Conservation (phyloP, 2,329 filamentous ascomycete species). For the Dothidotthia symphoricarpi region DNA sequence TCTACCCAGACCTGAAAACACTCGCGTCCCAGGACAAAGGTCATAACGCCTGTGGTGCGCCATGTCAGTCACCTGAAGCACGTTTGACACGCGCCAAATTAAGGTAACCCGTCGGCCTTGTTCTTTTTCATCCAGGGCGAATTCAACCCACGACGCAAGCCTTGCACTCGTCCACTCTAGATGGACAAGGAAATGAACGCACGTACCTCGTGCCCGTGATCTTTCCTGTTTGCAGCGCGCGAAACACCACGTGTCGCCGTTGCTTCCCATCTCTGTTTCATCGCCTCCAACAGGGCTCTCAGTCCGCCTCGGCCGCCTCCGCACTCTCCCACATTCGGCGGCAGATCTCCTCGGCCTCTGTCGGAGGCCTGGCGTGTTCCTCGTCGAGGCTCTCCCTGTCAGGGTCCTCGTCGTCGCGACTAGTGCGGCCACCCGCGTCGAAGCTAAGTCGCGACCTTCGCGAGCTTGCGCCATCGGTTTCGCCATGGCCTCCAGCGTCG, state of each 20-base stretch:
- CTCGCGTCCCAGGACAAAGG: too few relatives aligned
- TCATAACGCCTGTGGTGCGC: too few relatives aligned
- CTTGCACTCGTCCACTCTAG: too few relatives aligned
- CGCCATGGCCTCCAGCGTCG: constrained; percentile 17
- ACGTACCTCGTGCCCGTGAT: not conserved
- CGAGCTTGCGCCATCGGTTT: constrained; percentile 26
- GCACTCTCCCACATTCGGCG: constrained; percentile 43
- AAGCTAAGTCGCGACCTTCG: constrained; percentile 34
- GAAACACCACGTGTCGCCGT: too few relatives aligned
- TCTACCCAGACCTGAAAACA: too few relatives aligned
- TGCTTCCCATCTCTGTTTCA: too few relatives aligned
- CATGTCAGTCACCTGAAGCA: too few relatives aligned
- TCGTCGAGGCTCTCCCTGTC: constrained; percentile 32
- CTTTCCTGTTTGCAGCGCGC: too few relatives aligned
- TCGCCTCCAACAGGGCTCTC: constrained; percentile 8
- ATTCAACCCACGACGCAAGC: too few relatives aligned
- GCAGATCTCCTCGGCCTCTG: constrained; percentile 43
- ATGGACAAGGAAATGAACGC: not conserved
- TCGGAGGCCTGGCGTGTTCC: constrained; percentile 24
- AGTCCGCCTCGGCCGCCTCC: constrained; percentile 39
- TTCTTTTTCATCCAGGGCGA: too few relatives aligned
- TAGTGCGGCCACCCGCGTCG: constrained; percentile 17
- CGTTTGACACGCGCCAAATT: too few relatives aligned
- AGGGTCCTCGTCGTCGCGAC: constrained; percentile 23
- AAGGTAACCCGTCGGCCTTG: too few relatives aligned